Evolutionary conservation across 1,284 basidiomycete genomes (phyloP).

Genomic region (Heliocybe sulcata): DNA sequence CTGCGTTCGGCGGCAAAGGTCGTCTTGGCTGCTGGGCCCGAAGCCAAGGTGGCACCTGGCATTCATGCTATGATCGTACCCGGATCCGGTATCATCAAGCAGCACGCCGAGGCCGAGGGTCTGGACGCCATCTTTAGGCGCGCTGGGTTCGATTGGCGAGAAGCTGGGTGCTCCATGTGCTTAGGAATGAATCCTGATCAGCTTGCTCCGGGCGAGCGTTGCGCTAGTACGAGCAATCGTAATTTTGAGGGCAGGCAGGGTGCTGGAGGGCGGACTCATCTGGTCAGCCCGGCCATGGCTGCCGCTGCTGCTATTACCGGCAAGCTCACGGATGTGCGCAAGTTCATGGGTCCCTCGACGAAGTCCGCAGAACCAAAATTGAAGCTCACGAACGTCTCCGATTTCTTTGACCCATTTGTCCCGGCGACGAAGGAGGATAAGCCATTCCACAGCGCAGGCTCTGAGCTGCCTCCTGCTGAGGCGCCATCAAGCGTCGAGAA

Average conservation of each 20-base stretch:
- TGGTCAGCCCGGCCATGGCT: conserved; percentile 94
- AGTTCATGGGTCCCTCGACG: conserved; percentile 53
- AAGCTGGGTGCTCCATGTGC: conserved; percentile 98
- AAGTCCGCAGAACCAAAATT: conserved; percentile 44
- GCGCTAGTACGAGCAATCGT: conserved; percentile 94
- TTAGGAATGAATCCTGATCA: conserved; percentile 98
- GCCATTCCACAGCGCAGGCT: conserved; percentile 25
- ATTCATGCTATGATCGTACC: conserved; percentile 95
- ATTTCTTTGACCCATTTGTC: conserved; percentile 72
- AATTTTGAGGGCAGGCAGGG: conserved; percentile 96
- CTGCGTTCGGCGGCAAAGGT: conserved; percentile 86
- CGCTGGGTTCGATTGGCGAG: conserved; percentile 96
- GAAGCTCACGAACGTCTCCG: conserved; percentile 62
- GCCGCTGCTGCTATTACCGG: conserved; percentile 91
- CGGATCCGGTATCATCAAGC: conserved; percentile 90
- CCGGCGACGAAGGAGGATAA: conserved; percentile 56
- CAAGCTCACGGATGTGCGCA: conserved; percentile 84
- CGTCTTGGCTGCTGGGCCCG: conserved; percentile 67
- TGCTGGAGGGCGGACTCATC: conserved; percentile 87
- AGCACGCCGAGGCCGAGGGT: conserved; percentile 92
- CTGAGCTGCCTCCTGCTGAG: conserved; percentile 39
- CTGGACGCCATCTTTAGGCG: conserved; percentile 88
- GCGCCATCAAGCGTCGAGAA: conserved; percentile 64
- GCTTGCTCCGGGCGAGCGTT: conserved; percentile 83
- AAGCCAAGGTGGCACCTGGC: conserved; percentile 73